Evolutionary conservation across 108 stramenopile genomes (phyloP).

Genomic region (Conticribra weissflogii): DNA sequence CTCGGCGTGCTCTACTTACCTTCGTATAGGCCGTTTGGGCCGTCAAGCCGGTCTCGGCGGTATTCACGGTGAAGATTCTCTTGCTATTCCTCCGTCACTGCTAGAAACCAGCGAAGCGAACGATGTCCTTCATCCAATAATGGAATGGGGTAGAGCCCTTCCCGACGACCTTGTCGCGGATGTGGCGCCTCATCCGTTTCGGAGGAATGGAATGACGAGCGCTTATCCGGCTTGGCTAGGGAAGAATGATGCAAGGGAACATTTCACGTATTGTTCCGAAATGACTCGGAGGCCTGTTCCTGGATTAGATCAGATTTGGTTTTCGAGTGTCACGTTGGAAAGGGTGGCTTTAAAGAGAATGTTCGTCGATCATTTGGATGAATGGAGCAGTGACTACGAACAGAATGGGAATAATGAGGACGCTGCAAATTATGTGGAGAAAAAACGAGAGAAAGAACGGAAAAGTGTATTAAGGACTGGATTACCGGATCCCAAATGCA

Average conservation of each 20-base stretch:
- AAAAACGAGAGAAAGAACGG: constrained; percentile 24
- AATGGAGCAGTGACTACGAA: too few species aligned
- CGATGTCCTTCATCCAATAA: constrained; percentile 45
- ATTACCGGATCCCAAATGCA: constrained; percentile 35
- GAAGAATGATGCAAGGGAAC: constrained; percentile 31
- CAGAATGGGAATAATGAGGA: constrained; percentile 24
- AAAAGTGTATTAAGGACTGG: constrained; percentile 39
- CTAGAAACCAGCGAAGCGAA: constrained; percentile 48
- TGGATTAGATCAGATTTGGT: constrained; percentile 64
- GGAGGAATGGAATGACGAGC: constrained; percentile 47
- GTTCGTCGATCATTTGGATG: constrained; percentile 27
- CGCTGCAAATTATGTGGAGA: constrained; percentile 8
- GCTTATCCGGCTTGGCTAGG: constrained; percentile 51
- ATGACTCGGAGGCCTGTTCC: constrained; percentile 41
- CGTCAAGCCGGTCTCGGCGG: constrained; percentile 52
- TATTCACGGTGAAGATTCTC: constrained; percentile 43
- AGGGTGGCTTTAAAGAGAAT: constrained; percentile 39
- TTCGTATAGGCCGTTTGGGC: constrained; percentile 48
- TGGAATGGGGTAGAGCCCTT: constrained; percentile 54
- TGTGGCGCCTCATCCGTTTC: constrained; percentile 53
- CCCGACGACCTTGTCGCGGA: constrained; percentile 48
- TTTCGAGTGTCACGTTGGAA: constrained; percentile 42
- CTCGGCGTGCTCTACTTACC: constrained; percentile 54
- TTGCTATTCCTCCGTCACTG: constrained; percentile 41
- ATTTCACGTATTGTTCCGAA: constrained; percentile 51